phyloP scores from a whole-genome alignment of 2,329 filamentous ascomycete species.

The Thielaviopsis populi region DNA sequence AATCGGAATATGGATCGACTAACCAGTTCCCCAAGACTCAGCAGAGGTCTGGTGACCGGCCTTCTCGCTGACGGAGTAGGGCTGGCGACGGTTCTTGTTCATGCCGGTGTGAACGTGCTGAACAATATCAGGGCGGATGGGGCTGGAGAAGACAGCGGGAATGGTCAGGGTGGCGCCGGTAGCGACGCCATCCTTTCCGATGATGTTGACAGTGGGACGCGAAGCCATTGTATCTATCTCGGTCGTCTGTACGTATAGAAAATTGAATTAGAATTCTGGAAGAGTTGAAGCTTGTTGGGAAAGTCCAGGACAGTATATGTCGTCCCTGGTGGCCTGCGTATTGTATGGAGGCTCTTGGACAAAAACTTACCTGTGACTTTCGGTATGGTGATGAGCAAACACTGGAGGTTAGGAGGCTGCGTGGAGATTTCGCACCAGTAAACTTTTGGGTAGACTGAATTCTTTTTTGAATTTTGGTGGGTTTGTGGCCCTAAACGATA shows the following conservation, averaged over 20 bases:
- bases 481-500: conserved; percentile 17
- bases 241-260: conserved; percentile 21
- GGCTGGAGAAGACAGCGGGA: conserved; percentile 90
- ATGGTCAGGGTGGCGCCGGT: conserved; percentile 80
- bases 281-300: not conserved
- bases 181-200: conserved; percentile 88
- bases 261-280: conserved; percentile 8
- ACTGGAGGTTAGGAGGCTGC: conserved; percentile 15
- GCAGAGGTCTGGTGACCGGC: conserved; percentile 99
- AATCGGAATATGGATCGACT: conserved; percentile 28
- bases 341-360: not conserved
- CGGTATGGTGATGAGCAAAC: conserved; percentile 17
- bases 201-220: conserved; percentile 93
- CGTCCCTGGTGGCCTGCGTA: not conserved
- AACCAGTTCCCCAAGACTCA: conserved; percentile 99
- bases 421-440: conserved; percentile 15
- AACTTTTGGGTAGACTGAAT: conserved; percentile 16
- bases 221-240: conserved; percentile 60
- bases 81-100: conserved; percentile 99
- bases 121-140: conserved; percentile 98
- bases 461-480: conserved; percentile 16
- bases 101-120: conserved; percentile 98
- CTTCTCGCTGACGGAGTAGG: conserved; percentile 99
- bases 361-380: conserved; percentile 16
- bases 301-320: not conserved